Evolutionary conservation across 371 early-diverging fungal genomes (phyloP), one percentile per base, ranked within the genome.

Genomic region (Phascolomyces articulosus): DNA sequence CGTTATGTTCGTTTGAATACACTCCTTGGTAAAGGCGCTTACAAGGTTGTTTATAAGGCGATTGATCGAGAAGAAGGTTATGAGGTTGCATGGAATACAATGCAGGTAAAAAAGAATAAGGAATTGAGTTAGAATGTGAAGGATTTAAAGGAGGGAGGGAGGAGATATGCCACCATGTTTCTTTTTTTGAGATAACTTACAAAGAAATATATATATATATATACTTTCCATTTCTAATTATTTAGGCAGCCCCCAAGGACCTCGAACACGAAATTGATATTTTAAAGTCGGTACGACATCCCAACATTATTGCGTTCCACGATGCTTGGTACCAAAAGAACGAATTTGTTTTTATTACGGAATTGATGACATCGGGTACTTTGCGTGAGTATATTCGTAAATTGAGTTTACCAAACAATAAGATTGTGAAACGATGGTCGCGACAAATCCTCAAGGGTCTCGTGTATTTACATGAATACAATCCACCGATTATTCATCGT

Each of bases 291-390:
- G 86, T 96, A 41, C 81, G 91, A 54, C 93, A 95, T 72, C 94
- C 95, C 16, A 91, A 94, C 74, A 93, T 96, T 58, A 94, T 97
- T 74, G 88, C 89, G 62, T 87, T 94, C 63, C 86, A 85, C 66
- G 83, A 87, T 48, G 86, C 88, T 15, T 91, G 91, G 90, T 79
- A 81, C 55, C 75, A 83, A 65, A 83, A 89, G 27, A 84, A 87
- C 54, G 91, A 93, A 59, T 88, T 96, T 68, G 85, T 87, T 41
- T 96, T 96, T 72, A 91, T 97, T 47, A 97, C 97, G 6, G 97
- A 97, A 69, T 82, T 96, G 60, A 97, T 97, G 96, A 93, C 94
- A 2, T 91, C 92, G 1, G 97, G 97, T 24, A 95, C 94, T 3
- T 75, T 91, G 56, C 89, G 93, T 70, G 82, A 84, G 55, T 96